Evolutionary conservation across 2,329 filamentous ascomycete species (phyloP), one percentile per base, ranked within the genome.

Genomic region (Metarhizium humberi): DNA sequence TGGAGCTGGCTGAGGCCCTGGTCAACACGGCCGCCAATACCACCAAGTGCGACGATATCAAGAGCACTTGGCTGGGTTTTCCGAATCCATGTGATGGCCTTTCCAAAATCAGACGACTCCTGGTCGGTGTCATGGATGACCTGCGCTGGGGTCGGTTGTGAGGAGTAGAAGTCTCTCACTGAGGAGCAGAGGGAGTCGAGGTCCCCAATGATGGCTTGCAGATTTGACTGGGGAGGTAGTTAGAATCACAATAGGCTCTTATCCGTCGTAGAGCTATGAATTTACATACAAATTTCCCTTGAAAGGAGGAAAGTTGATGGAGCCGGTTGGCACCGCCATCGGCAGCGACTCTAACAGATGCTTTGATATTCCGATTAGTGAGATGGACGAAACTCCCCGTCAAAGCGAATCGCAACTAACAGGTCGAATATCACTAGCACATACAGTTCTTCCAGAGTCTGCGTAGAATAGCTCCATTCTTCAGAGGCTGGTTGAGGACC

Each of bases 251-350:
- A n/a, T 32, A 52, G 46, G 11, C 10, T 16, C 38, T 5, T 13
- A 2, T 11, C 13, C 13, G 13, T 40, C 3, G 13, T 40, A 5
- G 14, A 40, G 51, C 25, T 50, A 43, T 48, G 32, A 36, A 25
- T 45, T 51, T 29, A 67, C 73, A 55, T 62, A 77, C 75, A 58
- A 73, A 75, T 60, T 73, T 73, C 40, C 69, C 71, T 43, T 69
- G 67, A 49, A 73, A 73, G 0, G 71, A 72, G 1, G 71, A 73
- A 16, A 77, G 68, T 36, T 76, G 67, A 55, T 76, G 73, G 70
- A 96, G 78, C 42, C 83, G 79, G 66, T 97, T 95, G 49, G 92
- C 92, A 29, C 91, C 94, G 55, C 92, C 94, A 73, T 99, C 94
- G 32, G 91, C 94, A 56, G 91, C 95, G 53, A 97, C 78, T 29